Conservation (phyloP, 768 basidiomycete species). For the Gelatoporia subvermispora region DNA sequence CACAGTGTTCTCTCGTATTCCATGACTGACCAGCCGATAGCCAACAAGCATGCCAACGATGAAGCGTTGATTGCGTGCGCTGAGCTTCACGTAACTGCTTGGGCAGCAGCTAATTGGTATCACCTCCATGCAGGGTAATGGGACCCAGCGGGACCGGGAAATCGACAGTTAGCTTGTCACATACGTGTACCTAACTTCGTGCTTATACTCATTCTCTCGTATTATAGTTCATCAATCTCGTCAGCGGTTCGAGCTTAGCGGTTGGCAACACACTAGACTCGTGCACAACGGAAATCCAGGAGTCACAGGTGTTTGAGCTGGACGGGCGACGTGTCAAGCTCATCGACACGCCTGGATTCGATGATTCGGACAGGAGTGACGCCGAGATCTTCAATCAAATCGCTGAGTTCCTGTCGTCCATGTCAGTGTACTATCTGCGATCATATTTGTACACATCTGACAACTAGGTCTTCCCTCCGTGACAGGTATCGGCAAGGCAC, state of each 20-base stretch:
- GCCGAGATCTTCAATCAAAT: conserved; percentile 13
- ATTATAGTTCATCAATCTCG: conserved; percentile 13
- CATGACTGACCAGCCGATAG: conserved; percentile 1
- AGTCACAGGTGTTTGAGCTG: neutral
- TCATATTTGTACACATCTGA: neutral
- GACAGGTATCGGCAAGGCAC: conserved; percentile 15
- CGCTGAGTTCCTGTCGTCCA: conserved; percentile 9
- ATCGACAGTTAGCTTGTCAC: conserved; percentile 4
- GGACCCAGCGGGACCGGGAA: conserved; percentile 10
- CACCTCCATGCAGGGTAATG: conserved; percentile 7
- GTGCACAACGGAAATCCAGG: conserved; percentile 2
- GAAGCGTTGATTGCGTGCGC: too few relatives aligned
- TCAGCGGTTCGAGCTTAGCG: conserved; percentile 7
- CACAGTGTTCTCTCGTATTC: neutral
- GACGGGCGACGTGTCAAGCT: conserved; percentile 2
- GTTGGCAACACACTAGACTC: conserved; percentile 6
- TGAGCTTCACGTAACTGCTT: too few relatives aligned
- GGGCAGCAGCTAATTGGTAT: too few relatives aligned
- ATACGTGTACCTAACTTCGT: neutral
- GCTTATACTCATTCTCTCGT: neutral
- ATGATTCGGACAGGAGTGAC: conserved; percentile 15
- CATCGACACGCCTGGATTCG: conserved; percentile 16
- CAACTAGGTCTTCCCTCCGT: neutral
- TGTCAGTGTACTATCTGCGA: conserved; percentile 7
- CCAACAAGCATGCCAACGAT: too few relatives aligned